Conservation (phyloP, 768 basidiomycete species). For the Grammothele lineata region DNA sequence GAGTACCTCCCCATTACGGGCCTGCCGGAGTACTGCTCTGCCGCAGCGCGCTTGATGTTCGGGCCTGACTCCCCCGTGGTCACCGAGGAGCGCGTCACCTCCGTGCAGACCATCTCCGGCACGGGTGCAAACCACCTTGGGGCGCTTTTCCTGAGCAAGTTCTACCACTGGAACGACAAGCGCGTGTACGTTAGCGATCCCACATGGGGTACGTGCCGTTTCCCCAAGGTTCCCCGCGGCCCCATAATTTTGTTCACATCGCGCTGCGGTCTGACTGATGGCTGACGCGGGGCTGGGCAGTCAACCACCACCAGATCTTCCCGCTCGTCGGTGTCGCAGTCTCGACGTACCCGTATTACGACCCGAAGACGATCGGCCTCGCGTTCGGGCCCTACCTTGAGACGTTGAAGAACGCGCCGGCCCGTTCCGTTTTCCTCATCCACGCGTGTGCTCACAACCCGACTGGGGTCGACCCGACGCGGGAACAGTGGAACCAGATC, state of each 20-base stretch:
- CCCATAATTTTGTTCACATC: background rate
- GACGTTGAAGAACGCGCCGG: slow-evolving; percentile 58
- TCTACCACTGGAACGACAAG: slow-evolving; percentile 59
- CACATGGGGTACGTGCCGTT: slow-evolving; percentile 75
- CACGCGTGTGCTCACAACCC: slow-evolving; percentile 98
- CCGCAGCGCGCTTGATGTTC: slow-evolving; percentile 80
- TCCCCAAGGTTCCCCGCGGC: background rate
- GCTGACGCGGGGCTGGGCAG: slow-evolving; percentile 34
- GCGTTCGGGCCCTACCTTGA: slow-evolving; percentile 69
- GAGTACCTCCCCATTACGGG: slow-evolving; percentile 93
- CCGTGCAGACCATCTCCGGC: slow-evolving; percentile 92
- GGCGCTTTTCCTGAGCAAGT: slow-evolving; percentile 78
- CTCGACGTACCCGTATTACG: slow-evolving; percentile 89
- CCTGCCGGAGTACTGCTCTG: slow-evolving; percentile 73
- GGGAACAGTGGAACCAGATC: slow-evolving; percentile 79
- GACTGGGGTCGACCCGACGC: slow-evolving; percentile 91
- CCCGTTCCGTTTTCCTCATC: slow-evolving; percentile 80
- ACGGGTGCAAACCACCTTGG: slow-evolving; percentile 96
- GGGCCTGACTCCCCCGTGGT: slow-evolving; percentile 70
- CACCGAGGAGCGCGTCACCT: slow-evolving; percentile 63
- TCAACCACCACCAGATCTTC: slow-evolving; percentile 88
- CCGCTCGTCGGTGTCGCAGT: slow-evolving; percentile 87
- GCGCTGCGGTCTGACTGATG: slow-evolving; percentile 2
- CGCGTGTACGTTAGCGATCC: slow-evolving; percentile 85
- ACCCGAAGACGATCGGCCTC: slow-evolving; percentile 83